phyloP scores from a whole-genome alignment of 345 rosid species.

The Boechera divaricarpa region DNA sequence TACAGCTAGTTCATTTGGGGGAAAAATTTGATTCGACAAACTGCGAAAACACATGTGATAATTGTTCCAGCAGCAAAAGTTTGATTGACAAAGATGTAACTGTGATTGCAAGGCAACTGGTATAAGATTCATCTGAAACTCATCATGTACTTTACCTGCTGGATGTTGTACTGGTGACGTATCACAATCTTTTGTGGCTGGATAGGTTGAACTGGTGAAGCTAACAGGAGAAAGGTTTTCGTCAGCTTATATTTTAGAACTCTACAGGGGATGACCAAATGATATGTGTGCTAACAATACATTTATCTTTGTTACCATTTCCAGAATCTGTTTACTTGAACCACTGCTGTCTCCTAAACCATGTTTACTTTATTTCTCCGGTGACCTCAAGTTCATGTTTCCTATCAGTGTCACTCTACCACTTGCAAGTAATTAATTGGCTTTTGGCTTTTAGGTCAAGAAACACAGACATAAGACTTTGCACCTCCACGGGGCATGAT shows the following conservation, averaged over 20 bases:
- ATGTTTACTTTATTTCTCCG: background rate
- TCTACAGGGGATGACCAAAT: conserved; percentile 88
- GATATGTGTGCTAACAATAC: conserved; percentile 53
- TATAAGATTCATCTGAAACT: conserved; percentile 37
- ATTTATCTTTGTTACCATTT: background rate
- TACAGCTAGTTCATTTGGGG: conserved; percentile 92
- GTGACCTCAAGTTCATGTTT: background rate
- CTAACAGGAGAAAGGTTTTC: conserved; percentile 73
- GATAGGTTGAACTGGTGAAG: conserved; percentile 86
- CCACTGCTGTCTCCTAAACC: conserved; percentile 8
- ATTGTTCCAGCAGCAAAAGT: conserved; percentile 66
- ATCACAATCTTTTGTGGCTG: conserved; percentile 27
- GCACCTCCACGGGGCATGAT: conserved; percentile 90
- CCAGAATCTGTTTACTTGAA: background rate
- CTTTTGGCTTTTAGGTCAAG: conserved; percentile 61
- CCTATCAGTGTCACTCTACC: background rate
- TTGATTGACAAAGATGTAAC: conserved; percentile 86
- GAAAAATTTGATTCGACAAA: conserved; percentile 76
- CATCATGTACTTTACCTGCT: conserved; percentile 18
- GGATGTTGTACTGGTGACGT: conserved; percentile 13
- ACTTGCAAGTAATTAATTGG: conserved; percentile 27
- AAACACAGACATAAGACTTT: conserved; percentile 77
- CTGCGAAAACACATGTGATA: conserved; percentile 87
- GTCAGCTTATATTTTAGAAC: conserved; percentile 83
- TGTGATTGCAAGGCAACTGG: conserved; percentile 82